Base-by-base conservation (phyloP, 1,139 yeast species). In the Scheffersomyces illinoinensis region DNA sequence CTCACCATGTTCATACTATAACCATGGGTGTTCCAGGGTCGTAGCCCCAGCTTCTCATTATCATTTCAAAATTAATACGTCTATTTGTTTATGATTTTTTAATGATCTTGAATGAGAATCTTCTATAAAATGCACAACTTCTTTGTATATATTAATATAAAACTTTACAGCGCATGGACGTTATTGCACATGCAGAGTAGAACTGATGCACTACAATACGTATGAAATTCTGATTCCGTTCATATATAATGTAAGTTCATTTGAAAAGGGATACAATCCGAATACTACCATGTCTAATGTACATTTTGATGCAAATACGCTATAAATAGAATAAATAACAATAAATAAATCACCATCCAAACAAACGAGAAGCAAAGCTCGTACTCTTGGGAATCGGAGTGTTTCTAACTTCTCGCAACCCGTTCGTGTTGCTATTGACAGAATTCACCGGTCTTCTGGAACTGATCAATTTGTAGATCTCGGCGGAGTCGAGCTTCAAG, bases 401-500 rank as follows among this genome's bases (percentile, higher is more conserved):
- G 21, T 24, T 24, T 24, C 51, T 19, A 5, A 48, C 66, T 50
- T 57, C 54, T 56, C 56, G 19, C 54, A 18, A 26, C 24, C 53
- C 48, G 47, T 53, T 17, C 46, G 59, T 24, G 8, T 46, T 47
- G 21, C 14, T 17, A 23, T 52, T 52, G 21, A 20, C 33, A 19
- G 54, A 23, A 5, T 24, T 51, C 21, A 57, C 17, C 53, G 39
- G 59, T 53, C 50, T 26, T n/a, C 53, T 26, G 43, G 53, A 23
- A 23, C 55, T 54, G 33, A 59, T 53, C 55, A 56, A 26, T 23
- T 62, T 60, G 56, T 67, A 70, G 18, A 70, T 71, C 21, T 69
- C 67, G 4, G 63, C 54, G 4, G 66, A 61, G 47, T 60, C 59
- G 49, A 59, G 18, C n/a, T 21, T 48, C n/a, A 48, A 48, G 26